Base-by-base conservation (phyloP, 2,329 filamentous ascomycete species). In the Fusarium praegraminearum region DNA sequence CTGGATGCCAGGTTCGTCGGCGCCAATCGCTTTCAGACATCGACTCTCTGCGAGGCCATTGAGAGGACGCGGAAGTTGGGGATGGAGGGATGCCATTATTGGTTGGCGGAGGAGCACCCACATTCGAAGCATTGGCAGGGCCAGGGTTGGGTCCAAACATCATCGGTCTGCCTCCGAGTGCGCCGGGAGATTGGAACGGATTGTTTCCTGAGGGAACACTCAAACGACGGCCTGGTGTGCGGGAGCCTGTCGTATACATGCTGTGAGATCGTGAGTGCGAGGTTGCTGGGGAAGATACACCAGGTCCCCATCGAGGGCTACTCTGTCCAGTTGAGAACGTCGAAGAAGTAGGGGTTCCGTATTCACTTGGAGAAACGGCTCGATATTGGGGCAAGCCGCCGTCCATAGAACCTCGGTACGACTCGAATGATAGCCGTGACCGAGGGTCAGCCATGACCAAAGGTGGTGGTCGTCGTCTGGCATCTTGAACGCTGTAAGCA, bases 1-100 rank as follows among this genome's bases (percentile, higher is more conserved):
- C 92, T 1, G 93, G 93, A 79, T 98, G 94, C 94, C 94, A 98
- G 4, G 94, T 98, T 55, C 94, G 88, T 66, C 94, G 86, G 69
- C 94, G 89, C 87, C 90, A 93, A 57, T 93, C 91, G 43, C 93
- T 90, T 67, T 97, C 93, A 1, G 86, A 82, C 4, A 83, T 83
- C 0, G 92, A 91, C 41, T 94, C 91, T 43, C 90, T 85, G 32
- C 91, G 83, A 7, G 87, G 85, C 79, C 89, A 91, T 10, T 84
- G 83, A 35, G 90, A 88, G 1, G 86, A 84, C 1, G 90, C 88
- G 43, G 83, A 86, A 1, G 89, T 91, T 7, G 93, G 93, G 3
- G 85, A 84, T 81, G 93, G 68, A 80, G 89, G 70, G 65, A 91
- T 84, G 52, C 88, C 86, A 70, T 87, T 88, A 58, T 84, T 87